These are phyloP conservation scores for Blastobotrys mokoenaii DNA, from an alignment of 805 yeast genomes.

Conservation along the genomic window DNA sequence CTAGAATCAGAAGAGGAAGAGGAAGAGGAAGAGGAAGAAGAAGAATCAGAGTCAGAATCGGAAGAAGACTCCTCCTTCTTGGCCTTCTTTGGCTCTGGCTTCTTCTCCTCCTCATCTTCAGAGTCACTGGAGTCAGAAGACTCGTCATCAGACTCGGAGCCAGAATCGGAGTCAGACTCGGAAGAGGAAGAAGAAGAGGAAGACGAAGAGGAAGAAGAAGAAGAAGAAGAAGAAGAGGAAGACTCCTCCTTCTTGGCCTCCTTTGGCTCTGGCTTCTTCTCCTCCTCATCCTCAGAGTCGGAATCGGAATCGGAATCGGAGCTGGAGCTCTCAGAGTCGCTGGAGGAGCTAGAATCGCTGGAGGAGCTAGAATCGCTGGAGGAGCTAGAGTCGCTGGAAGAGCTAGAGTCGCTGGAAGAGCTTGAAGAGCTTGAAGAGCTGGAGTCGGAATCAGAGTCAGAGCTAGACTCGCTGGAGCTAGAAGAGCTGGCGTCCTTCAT, in stretches of 20 bases:
- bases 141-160: slow-evolving; percentile 15
- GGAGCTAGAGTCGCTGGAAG: slow-evolving; percentile 18
- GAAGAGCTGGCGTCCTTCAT: too few relatives aligned
- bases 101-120: slow-evolving; percentile 6
- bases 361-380: too few relatives aligned
- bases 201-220: slow-evolving; percentile 18
- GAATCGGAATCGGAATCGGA: slow-evolving; percentile 26
- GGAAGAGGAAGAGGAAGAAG: slow-evolving; percentile 14
- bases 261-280: neutral
- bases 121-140: slow-evolving; percentile 11
- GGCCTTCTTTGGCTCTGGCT: too few relatives aligned
- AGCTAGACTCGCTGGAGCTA: slow-evolving; percentile 26
- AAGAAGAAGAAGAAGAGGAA: slow-evolving; percentile 15
- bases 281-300: slow-evolving; percentile 2
- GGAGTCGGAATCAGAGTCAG: slow-evolving; percentile 22
- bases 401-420: slow-evolving; percentile 10
- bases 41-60: slow-evolving; percentile 21
- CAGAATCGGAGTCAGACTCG: slow-evolving; percentile 14
- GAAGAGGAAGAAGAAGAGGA: too few relatives aligned
- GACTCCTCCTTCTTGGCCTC: slow-evolving; percentile 10
- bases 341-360: slow-evolving; percentile 19
- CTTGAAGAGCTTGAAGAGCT: too few relatives aligned
- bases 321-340: slow-evolving; percentile 21
- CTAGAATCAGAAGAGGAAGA: slow-evolving; percentile 19
- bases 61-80: slow-evolving; percentile 26